Percentiles rank a stretch among this genome's conserved stretches.
Conservation (phyloP, 2,329 filamentous ascomycete genomes). For the Trichoderma sp. region DNA sequence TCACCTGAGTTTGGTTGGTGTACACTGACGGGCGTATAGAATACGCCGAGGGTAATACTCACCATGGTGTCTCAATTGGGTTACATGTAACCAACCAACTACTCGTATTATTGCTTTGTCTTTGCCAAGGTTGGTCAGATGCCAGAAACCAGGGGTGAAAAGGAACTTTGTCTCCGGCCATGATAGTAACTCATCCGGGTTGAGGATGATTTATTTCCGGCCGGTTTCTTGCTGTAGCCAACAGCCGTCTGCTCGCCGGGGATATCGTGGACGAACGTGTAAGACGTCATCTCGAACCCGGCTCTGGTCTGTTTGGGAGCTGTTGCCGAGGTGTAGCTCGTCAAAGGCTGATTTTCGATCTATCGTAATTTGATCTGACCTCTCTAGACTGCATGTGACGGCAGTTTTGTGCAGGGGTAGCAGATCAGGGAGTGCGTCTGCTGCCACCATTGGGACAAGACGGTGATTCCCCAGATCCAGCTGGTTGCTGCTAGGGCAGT, state of each 20-base stretch:
- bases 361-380: background rate
- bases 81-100: constrained; percentile 7
- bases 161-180: background rate
- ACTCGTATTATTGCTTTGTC: background rate
- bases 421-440: background rate
- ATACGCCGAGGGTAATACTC: background rate
- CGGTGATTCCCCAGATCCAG: constrained; percentile 4
- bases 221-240: background rate
- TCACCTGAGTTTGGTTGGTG: background rate
- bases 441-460: background rate
- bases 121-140: background rate
- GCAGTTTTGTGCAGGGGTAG: background rate
- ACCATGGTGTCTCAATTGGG: background rate
- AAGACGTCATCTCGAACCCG: background rate
- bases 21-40: background rate
- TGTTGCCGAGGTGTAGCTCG: background rate
- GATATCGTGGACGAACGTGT: background rate
- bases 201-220: background rate
- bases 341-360: background rate
- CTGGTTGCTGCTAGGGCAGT: background rate
- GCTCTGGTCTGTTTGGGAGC: background rate
- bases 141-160: background rate
- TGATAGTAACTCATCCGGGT: background rate
- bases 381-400: background rate
- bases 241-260: background rate